These are phyloP conservation scores for Collybia mongolica DNA, from an alignment of 768 basidiomycete species.

Conservation along the genomic window DNA sequence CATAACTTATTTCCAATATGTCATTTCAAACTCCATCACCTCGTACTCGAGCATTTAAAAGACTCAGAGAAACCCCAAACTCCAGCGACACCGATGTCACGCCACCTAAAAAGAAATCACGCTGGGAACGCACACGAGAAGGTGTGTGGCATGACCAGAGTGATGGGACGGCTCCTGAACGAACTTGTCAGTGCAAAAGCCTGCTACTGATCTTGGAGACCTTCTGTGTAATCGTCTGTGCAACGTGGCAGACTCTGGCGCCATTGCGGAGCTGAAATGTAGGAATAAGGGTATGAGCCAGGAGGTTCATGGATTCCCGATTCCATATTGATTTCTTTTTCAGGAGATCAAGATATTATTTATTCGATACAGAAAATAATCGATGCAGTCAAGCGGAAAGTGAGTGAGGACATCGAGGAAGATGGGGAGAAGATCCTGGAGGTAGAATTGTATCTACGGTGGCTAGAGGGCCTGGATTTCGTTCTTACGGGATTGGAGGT, in stretches of 20 bases:
- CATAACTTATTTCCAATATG: too few relatives aligned
- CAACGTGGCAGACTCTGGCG: slow-evolving; percentile 11
- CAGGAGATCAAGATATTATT: slow-evolving; percentile 18
- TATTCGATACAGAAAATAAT: slow-evolving; percentile 30
- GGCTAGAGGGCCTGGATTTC: slow-evolving; percentile 38
- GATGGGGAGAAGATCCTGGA: slow-evolving; percentile 31
- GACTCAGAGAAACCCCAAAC: slow-evolving; percentile 3
- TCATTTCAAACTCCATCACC: background rate
- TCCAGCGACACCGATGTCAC: slow-evolving; percentile 20
- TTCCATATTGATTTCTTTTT: background rate
- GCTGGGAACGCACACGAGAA: slow-evolving; percentile 7
- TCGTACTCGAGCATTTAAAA: background rate
- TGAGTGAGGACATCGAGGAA: slow-evolving; percentile 25
- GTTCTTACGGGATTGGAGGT: slow-evolving; percentile 38
- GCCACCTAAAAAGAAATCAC: slow-evolving; percentile 16
- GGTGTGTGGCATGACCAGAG: slow-evolving; percentile 5
- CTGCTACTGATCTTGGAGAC: slow-evolving; percentile 16
- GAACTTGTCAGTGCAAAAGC: background rate
- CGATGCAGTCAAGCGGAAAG: slow-evolving; percentile 26
- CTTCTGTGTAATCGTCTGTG: slow-evolving; percentile 13
- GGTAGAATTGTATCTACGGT: slow-evolving; percentile 41
- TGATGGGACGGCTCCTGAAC: background rate
- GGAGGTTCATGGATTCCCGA: background rate
- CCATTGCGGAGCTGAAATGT: slow-evolving; percentile 15
- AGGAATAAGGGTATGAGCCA: slow-evolving; percentile 14